A percentile compares a stretch with the other conserved stretches of the same genome.
Evolutionary conservation across 2,329 filamentous ascomycete genomes (phyloP).

Genomic region (Herpomyces periplanetae): DNA sequence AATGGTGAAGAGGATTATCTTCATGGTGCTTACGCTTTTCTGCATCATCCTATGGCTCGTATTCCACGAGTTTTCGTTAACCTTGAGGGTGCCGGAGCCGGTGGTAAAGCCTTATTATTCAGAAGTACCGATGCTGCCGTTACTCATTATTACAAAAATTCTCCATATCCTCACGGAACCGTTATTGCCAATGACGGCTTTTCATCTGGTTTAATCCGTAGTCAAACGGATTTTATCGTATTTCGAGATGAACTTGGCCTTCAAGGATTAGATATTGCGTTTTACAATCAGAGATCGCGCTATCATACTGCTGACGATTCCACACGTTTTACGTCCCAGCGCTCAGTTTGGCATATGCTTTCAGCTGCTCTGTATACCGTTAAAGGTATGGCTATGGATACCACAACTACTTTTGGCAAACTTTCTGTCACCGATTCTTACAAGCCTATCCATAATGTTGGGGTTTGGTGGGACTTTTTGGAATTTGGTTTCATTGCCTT

Average conservation of each 20-base stretch:
- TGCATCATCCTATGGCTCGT: constrained; percentile 35
- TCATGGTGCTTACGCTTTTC: constrained; percentile 50
- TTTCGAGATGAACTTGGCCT: constrained; percentile 39
- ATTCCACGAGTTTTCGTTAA: no score
- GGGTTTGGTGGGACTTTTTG: constrained; percentile 81
- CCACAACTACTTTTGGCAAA: constrained; percentile 21
- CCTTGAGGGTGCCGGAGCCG: no score
- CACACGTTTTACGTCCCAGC: constrained; percentile 26
- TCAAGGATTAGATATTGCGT: constrained; percentile 63
- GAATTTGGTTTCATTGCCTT: constrained; percentile 42
- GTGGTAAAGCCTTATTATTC: no score
- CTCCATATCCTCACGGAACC: constrained; percentile 38
- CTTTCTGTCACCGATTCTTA: constrained; percentile 15
- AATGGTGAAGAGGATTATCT: constrained; percentile 83
- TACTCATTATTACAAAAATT: constrained; percentile 42
- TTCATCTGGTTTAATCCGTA: constrained; percentile 31
- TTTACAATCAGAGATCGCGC: constrained; percentile 42
- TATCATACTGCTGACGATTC: constrained; percentile 85
- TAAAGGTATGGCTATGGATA: constrained; percentile 24
- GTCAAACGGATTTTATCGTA: constrained; percentile 58
- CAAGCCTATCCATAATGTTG: constrained; percentile 21
- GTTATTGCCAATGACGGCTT: constrained; percentile 57
- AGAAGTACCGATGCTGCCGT: no score
- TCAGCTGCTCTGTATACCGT: constrained; percentile 40
- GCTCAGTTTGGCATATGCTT: constrained; percentile 71